phyloP scores from a whole-genome alignment of 2,329 filamentous ascomycete genomes.

The Ophioceras dolichostomum region DNA sequence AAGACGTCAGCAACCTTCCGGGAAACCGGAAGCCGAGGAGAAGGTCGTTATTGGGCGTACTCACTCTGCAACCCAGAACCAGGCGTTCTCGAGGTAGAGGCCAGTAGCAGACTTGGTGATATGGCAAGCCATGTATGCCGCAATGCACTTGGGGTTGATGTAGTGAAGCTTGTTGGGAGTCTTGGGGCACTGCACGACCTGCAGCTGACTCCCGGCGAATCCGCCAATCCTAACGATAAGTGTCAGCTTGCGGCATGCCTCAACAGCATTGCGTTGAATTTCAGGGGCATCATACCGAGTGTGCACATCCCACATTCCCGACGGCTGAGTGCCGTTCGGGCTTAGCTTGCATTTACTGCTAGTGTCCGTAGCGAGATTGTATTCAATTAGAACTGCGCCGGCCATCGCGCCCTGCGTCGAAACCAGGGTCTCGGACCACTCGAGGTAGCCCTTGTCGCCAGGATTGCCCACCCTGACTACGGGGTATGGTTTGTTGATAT shows the following conservation, averaged over 20 bases:
- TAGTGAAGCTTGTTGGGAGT: conserved; percentile 14
- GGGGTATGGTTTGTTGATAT: conserved; percentile 43
- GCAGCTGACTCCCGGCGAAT: conserved; percentile 53
- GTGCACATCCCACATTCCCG: conserved; percentile 61
- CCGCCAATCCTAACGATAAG: conserved; percentile 42
- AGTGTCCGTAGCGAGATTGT: conserved; percentile 39
- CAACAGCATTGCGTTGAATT: too few species aligned
- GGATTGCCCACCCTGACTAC: conserved; percentile 52
- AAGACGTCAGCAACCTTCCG: neutral
- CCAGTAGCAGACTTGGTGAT: conserved; percentile 18
- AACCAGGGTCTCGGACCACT: conserved; percentile 59
- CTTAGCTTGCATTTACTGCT: conserved; percentile 11
- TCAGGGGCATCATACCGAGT: conserved; percentile 35
- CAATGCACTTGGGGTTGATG: conserved; percentile 17
- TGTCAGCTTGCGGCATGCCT: too few species aligned
- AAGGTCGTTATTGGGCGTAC: neutral
- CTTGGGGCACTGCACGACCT: conserved; percentile 54
- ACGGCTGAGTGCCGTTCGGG: conserved; percentile 22
- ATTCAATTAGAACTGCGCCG: conserved; percentile 59
- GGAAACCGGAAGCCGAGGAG: neutral
- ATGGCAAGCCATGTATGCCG: conserved; percentile 25
- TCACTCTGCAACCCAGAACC: conserved; percentile 23
- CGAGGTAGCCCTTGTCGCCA: conserved; percentile 49
- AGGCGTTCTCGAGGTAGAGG: conserved; percentile 25
- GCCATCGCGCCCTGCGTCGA: conserved; percentile 50